Evolutionary conservation across 2,329 filamentous ascomycete genomes (phyloP).

Genomic region (Pseudogymnoascus verrucosus): DNA sequence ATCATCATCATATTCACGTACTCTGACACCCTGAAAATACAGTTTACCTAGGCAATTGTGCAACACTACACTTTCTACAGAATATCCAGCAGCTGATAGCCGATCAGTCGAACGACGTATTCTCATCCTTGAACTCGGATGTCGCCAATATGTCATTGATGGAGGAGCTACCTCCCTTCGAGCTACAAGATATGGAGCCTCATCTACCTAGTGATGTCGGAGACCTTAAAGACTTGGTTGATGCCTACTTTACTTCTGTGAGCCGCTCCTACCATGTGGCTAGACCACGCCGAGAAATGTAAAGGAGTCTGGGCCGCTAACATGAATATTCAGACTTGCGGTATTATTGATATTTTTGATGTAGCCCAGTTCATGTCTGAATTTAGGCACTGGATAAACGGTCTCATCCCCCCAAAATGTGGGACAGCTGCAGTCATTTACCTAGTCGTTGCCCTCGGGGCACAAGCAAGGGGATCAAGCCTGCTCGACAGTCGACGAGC

Average conservation of each 20-base stretch:
- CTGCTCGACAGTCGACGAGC: slow-evolving; percentile 27
- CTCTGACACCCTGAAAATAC: background rate
- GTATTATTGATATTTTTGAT: slow-evolving; percentile 10
- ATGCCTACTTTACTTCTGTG: slow-evolving; percentile 5
- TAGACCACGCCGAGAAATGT: background rate
- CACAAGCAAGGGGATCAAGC: slow-evolving; percentile 26
- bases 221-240: slow-evolving; percentile 2
- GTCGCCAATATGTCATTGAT: background rate
- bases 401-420: background rate
- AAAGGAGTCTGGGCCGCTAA: background rate
- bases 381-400: slow-evolving; percentile 1
- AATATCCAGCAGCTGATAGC: slow-evolving; percentile 9
- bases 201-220: slow-evolving; percentile 12
- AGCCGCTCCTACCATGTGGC: background rate
- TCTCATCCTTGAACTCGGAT: slow-evolving; percentile 2
- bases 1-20: background rate
- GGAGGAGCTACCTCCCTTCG: slow-evolving; percentile 3
- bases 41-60: slow-evolving; percentile 16
- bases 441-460: slow-evolving; percentile 28
- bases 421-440: slow-evolving; percentile 18
- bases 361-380: background rate
- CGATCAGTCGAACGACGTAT: slow-evolving; percentile 8
- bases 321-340: slow-evolving; percentile 7
- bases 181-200: slow-evolving; percentile 13
- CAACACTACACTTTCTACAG: slow-evolving; percentile 14